These are phyloP conservation scores for Emiliania huxleyi DNA, from an alignment of 78 protist species.

Conservation along the genomic window DNA sequence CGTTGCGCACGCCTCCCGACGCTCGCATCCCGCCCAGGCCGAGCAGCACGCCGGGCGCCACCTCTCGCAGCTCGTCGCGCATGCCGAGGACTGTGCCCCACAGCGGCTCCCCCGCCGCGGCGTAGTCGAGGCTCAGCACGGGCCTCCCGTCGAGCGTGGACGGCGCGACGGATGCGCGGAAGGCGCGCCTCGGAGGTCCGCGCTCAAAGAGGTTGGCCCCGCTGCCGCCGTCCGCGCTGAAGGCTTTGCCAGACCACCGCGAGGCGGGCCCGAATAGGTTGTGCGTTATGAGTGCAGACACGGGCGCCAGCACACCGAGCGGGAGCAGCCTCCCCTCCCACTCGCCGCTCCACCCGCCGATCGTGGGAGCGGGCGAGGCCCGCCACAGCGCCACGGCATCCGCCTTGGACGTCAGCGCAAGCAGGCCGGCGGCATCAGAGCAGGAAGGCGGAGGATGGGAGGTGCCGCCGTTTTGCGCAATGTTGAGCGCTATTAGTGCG, in stretches of 20 bases:
- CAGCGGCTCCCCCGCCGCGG: neutral
- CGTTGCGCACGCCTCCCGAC: neutral
- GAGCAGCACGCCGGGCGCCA: neutral
- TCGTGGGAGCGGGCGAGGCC: neutral
- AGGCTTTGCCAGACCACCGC: neutral
- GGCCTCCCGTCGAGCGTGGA: neutral
- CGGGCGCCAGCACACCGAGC: neutral
- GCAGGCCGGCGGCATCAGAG: neutral
- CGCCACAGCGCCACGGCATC: neutral
- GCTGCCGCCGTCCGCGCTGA: neutral
- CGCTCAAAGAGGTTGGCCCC: neutral
- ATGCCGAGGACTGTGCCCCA: neutral
- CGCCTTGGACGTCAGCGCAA: neutral
- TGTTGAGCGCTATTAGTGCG: neutral
- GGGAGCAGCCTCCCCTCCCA: neutral
- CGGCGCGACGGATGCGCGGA: neutral
- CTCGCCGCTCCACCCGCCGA: neutral
- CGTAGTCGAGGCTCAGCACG: neutral
- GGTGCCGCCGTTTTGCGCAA: neutral
- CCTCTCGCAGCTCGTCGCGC: neutral
- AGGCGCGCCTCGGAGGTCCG: neutral
- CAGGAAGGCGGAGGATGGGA: neutral
- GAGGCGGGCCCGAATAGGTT: neutral
- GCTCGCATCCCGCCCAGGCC: neutral
- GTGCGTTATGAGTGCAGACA: neutral